phyloP scores from a whole-genome alignment of 768 basidiomycete genomes.

The Rhodotorula toruloides region DNA sequence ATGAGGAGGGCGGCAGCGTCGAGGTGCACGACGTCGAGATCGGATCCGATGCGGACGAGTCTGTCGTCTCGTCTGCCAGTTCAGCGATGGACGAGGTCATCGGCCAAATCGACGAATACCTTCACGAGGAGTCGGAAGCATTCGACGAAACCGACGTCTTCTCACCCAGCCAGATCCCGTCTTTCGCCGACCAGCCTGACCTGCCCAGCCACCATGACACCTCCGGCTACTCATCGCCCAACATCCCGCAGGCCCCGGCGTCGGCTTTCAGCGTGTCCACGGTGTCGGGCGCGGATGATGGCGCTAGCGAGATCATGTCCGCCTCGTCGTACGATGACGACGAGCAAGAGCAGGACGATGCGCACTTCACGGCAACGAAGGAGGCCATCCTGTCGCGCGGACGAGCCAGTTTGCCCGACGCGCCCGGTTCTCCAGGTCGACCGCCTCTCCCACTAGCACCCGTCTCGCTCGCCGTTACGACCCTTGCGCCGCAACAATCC shows the following conservation, averaged over 20 bases:
- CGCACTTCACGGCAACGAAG: neutral
- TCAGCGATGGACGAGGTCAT: constrained; percentile 35
- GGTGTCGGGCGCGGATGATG: constrained; percentile 3
- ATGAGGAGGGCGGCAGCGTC: constrained; percentile 35
- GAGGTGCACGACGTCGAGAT: constrained; percentile 15
- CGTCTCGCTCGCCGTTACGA: neutral
- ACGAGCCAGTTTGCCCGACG: neutral
- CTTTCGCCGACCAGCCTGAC: constrained; percentile 9
- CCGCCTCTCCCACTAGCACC: neutral
- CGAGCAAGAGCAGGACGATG: constrained; percentile 21
- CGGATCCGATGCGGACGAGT: constrained; percentile 28
- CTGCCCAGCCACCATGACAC: neutral
- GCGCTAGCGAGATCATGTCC: constrained; percentile 13
- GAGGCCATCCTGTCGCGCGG: constrained; percentile 8
- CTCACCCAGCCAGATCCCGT: constrained; percentile 11
- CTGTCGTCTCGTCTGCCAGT: constrained; percentile 22
- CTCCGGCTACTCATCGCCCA: neutral
- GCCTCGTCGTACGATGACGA: constrained; percentile 32
- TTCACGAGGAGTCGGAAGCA: constrained; percentile 25
- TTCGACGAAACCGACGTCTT: constrained; percentile 11
- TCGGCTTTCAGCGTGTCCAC: constrained; percentile 25
- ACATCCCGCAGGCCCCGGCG: neutral
- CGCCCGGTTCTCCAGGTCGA: neutral
- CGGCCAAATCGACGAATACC: constrained; percentile 33
- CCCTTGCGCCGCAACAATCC: neutral